Evolutionary conservation across 208 protist species (phyloP).

Genomic region (Acanthamoeba triangularis): DNA sequence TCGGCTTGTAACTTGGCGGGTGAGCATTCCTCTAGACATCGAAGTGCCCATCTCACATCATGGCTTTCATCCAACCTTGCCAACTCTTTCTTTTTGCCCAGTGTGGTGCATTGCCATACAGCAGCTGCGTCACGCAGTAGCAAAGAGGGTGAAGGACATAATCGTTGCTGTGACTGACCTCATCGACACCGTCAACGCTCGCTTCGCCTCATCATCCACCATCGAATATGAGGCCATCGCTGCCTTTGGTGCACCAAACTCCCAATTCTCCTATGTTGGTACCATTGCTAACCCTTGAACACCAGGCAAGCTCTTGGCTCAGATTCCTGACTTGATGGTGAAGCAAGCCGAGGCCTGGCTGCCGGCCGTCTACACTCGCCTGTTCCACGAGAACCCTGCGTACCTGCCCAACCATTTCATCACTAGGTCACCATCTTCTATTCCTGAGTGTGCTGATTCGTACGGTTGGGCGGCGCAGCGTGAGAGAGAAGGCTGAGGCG

Average conservation of each 20-base stretch:
- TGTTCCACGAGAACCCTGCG: slow-evolving; percentile 19
- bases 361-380: neutral
- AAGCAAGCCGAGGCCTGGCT: neutral
- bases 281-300: no score
- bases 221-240: slow-evolving; percentile 37
- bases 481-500: slow-evolving; percentile 49
- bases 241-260: neutral
- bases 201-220: slow-evolving; percentile 2
- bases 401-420: neutral
- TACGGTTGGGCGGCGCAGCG: neutral
- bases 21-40: neutral
- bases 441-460: neutral
- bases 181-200: neutral
- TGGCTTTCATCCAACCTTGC: neutral
- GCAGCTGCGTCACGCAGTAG: neutral
- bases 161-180: neutral
- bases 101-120: slow-evolving; percentile 53
- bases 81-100: neutral
- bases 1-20: slow-evolving; percentile 16
- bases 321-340: neutral
- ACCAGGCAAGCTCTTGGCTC: neutral
- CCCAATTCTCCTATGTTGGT: neutral
- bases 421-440: neutral
- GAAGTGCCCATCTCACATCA: neutral
- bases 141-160: neutral